Evolutionary conservation across 225 moss, liverwort and hornwort species (phyloP).

Genomic region (Asterella californica): DNA sequence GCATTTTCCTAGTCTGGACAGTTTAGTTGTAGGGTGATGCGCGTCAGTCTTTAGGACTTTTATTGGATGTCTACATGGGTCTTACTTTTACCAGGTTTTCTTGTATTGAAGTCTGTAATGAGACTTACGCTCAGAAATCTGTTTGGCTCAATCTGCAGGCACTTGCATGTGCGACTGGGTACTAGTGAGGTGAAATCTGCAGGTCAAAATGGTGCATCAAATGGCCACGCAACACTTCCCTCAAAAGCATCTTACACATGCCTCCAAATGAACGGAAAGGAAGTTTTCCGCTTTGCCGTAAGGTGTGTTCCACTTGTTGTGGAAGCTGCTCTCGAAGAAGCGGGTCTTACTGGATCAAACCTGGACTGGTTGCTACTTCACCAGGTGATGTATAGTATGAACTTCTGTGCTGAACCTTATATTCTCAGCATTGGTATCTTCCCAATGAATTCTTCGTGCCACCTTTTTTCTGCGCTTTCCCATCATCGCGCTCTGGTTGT

Average conservation of each 20-base stretch:
- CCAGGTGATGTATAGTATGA: slow-evolving; percentile 47
- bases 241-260: slow-evolving; percentile 57
- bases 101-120: background rate
- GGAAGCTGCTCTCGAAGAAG: slow-evolving; percentile 83
- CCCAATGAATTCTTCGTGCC: background rate
- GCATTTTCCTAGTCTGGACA: no score
- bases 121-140: background rate
- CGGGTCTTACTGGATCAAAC: slow-evolving; percentile 75
- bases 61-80: background rate
- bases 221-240: slow-evolving; percentile 55
- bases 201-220: slow-evolving; percentile 56
- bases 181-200: slow-evolving; percentile 29
- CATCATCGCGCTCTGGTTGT: background rate
- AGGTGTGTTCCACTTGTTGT: slow-evolving; percentile 89
- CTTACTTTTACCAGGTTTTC: background rate
- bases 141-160: slow-evolving; percentile 46
- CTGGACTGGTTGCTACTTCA: slow-evolving; percentile 95
- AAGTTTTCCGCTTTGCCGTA: slow-evolving; percentile 89
- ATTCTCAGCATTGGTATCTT: no score
- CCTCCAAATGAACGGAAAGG: slow-evolving; percentile 93
- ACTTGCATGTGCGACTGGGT: slow-evolving; percentile 68
- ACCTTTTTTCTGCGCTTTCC: background rate
- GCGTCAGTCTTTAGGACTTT: background rate
- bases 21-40: background rate
- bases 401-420: background rate